Base-by-base conservation (phyloP, 2,329 filamentous ascomycete species). In the Endocalyx cinctus region DNA sequence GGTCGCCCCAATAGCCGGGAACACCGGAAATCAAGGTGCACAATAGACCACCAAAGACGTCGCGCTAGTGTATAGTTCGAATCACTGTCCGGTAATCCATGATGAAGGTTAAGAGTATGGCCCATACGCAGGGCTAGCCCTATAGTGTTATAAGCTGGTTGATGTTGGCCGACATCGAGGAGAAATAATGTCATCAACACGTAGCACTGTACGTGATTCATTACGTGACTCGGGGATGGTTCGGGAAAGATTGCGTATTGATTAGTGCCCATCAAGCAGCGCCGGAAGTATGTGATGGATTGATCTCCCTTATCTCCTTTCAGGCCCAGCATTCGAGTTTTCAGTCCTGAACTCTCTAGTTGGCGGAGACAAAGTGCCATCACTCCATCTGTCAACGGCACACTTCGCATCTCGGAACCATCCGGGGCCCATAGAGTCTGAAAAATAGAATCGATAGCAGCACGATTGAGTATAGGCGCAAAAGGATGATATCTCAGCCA, bases 91-190 rank as follows among this genome's bases (percentile, higher is more conserved):
- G 28, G 35, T 27, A 37, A 27, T 6, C 37, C 25, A 15, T 36
- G 28, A 19, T 42, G 37, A 16, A 42, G 16, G 19, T 39, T 37
- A n/a, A 42, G 34, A 6, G 36, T 27, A 16, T 42, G 36, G 6
- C 33, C 33, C 20, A 38, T 35, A 16, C 39, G 36, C 25, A 34
- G 29, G 12, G 39, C 39, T 11, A 42, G 27, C 5, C 39, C 39
- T 17, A 42, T 34, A 30, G 39, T 42, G 22, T 42, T 42, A 32
- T 42, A 42, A 5, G 39, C 36, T n/a, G 35, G 29, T 10, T 39
- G 39, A 22, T 42, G 31, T 28, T 39, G 36, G 12, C 39, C 36
- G 10, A 20, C 38, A 7, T 41, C 32, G 22, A 42, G 39, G 5
- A 42, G 34, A 12, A 39, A 39, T 22, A 42, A 19, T 10, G 36